Evolutionary conservation across 345 rosid species (phyloP).

Genomic region (Euphorbia peplus): DNA sequence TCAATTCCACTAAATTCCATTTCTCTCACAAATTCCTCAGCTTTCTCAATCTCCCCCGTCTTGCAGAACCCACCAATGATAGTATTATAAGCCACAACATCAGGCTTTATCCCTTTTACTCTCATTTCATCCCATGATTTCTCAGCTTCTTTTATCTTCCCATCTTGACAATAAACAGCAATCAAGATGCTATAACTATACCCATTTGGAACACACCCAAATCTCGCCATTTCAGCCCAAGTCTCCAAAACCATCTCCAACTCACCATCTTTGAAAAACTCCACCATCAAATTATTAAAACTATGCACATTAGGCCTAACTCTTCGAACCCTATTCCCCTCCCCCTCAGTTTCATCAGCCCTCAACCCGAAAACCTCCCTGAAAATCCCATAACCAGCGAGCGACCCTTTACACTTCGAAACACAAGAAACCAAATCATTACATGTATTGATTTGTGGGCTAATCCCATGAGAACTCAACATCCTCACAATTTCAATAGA

Average conservation of each 20-base stretch:
- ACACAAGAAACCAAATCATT: constrained; percentile 51
- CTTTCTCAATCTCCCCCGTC: constrained; percentile 48
- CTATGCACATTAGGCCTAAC: constrained; percentile 55
- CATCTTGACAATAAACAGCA: constrained; percentile 47
- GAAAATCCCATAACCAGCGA: constrained; percentile 50
- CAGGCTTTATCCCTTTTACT: constrained; percentile 40
- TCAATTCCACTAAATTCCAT: constrained; percentile 56
- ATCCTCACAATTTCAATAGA: constrained; percentile 50
- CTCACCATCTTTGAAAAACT: constrained; percentile 55
- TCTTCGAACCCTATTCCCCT: constrained; percentile 27
- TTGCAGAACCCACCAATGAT: constrained; percentile 63
- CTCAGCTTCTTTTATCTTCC: constrained; percentile 58
- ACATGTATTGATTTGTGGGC: constrained; percentile 50
- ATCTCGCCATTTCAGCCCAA: constrained; percentile 61
- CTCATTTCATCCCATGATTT: constrained; percentile 68
- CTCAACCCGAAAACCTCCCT: constrained; percentile 54
- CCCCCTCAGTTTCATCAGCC: constrained; percentile 12
- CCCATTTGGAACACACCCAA: constrained; percentile 41
- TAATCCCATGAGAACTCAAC: constrained; percentile 59
- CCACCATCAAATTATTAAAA: constrained; percentile 61
- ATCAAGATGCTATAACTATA: constrained; percentile 57
- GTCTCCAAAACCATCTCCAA: constrained; percentile 53
- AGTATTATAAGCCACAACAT: constrained; percentile 60
- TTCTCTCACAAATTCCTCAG: constrained; percentile 49
- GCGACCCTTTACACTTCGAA: constrained; percentile 41